These are phyloP conservation scores for Posidonia oceanica DNA, from an alignment of 116 monocot species.

Conservation along the genomic window DNA sequence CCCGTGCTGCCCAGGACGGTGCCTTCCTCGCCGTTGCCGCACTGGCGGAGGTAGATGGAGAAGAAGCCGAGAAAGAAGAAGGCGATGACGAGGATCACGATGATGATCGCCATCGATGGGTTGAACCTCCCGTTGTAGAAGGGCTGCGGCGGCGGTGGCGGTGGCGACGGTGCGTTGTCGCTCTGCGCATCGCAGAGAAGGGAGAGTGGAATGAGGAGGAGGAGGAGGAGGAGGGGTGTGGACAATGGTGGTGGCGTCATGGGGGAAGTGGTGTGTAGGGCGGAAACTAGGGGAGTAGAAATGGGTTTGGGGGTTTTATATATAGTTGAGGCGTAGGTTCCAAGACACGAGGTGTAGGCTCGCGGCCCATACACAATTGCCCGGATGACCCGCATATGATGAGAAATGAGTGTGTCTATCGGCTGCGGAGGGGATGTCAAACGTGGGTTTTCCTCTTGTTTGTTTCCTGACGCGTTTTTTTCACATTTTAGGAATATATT, in stretches of 20 bases:
- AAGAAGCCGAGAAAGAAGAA: constrained; percentile 44
- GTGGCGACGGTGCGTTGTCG: too few relatives aligned
- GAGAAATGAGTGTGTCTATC: too few relatives aligned
- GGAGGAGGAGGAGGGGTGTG: not conserved
- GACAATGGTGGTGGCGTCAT: not conserved
- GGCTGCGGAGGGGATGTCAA: too few relatives aligned
- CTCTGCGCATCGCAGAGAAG: not conserved
- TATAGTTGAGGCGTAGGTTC: too few relatives aligned
- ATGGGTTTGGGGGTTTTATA: too few relatives aligned
- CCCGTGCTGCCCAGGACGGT: not conserved
- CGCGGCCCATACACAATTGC: too few relatives aligned
- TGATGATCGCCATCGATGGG: constrained; percentile 19
- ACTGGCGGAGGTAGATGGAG: constrained; percentile 27
- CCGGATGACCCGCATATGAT: too few relatives aligned
- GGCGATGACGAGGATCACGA: constrained; percentile 18
- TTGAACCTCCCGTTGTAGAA: constrained; percentile 3
- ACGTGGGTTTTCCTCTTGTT: too few relatives aligned
- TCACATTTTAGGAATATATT: too few relatives aligned
- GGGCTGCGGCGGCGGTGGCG: not conserved
- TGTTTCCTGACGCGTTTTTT: too few relatives aligned
- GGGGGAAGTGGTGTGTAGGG: not conserved
- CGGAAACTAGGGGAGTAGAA: not conserved
- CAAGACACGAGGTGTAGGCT: too few relatives aligned
- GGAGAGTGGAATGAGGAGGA: constrained; percentile 1
- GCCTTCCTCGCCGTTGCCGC: not conserved